Evolutionary conservation across 257 asterid genomes (phyloP), one percentile per base, ranked within the genome.

Genomic region (Petrea volubilis): DNA sequence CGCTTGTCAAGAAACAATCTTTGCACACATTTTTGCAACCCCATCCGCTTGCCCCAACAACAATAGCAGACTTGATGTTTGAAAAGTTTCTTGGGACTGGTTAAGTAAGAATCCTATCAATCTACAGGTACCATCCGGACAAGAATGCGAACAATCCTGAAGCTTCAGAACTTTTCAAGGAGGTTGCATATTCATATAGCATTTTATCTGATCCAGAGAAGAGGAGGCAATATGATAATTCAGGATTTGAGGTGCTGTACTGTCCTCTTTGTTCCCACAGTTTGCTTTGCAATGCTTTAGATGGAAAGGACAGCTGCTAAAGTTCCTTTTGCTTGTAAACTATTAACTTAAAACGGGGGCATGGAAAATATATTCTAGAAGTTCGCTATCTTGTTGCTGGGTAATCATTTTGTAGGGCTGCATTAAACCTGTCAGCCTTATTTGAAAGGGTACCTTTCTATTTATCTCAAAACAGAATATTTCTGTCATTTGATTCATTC

Each of bases 141-240:
- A 95, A 95, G 86, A 92, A 92, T 86, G 97, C 93, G 43, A 90
- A 83, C 77, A 95, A 95, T 81, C 98, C 98, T 47, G 98, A 95
- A 88, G 99, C 99, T 58, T 88, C 99, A 40, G 99, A 92, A 68
- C 96, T 82, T 69, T 95, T 95, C 86, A 92, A 95, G 82, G 99
- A 92, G 85, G 99, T 95, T 75, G 99, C 99, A 70, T 95, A 92
- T 85, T 95, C 99, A 10, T 92, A 95, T 80, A 90, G 94, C 84
- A 90, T 95, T 80, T 80, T 95, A 74, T 90, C 99, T 0, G 99
- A 95, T 78, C 98, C 96, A 7, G 98, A 90, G 83, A 95, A 92
- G 84, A 88, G 92, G 77, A 88, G 99, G 83, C 98, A 92, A 60
- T 95, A 90, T 68, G 96, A 95, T 77, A 82, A 64, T 82, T 84